Evolutionary conservation across 1,284 basidiomycete species (phyloP).

Genomic region (Megacollybia platyphylla): DNA sequence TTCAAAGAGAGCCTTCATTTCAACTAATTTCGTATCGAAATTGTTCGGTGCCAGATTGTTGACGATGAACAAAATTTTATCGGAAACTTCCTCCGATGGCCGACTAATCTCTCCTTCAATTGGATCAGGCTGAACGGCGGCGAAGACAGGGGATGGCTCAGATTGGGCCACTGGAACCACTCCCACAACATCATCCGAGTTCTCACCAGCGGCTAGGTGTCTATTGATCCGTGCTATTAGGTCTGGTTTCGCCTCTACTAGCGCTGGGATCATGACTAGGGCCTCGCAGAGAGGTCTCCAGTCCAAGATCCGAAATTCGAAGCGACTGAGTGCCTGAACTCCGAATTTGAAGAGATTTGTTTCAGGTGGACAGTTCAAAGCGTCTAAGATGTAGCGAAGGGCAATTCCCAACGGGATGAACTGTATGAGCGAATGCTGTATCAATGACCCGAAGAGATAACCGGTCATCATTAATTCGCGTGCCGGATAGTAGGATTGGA

Average conservation of each 20-base stretch:
- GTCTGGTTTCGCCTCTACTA: constrained; percentile 81
- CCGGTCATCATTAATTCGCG: constrained; percentile 95
- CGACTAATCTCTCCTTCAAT: constrained; percentile 48
- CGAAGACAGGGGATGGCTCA: constrained; percentile 52
- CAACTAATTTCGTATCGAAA: constrained; percentile 76
- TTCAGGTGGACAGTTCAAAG: constrained; percentile 80
- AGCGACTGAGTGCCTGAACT: constrained; percentile 80
- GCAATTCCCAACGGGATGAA: constrained; percentile 95
- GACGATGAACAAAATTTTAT: constrained; percentile 95
- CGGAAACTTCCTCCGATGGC: constrained; percentile 82
- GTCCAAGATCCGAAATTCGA: constrained; percentile 81
- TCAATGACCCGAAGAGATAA: constrained; percentile 91
- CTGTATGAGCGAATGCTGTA: constrained; percentile 90
- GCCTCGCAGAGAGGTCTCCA: constrained; percentile 93
- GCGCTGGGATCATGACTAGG: constrained; percentile 77
- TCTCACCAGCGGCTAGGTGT: constrained; percentile 40
- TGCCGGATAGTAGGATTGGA: constrained; percentile 90
- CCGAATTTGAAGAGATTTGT: constrained; percentile 96
- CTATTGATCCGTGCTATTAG: constrained; percentile 67
- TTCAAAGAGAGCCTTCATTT: constrained; percentile 75
- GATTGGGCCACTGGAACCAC: constrained; percentile 13
- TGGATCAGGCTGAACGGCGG: constrained; percentile 56
- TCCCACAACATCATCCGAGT: constrained; percentile 23
- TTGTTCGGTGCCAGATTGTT: constrained; percentile 96
- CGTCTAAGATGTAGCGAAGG: constrained; percentile 93